Base-by-base conservation (phyloP, 495 filamentous ascomycete species). In the Lentithecium fluviatile region DNA sequence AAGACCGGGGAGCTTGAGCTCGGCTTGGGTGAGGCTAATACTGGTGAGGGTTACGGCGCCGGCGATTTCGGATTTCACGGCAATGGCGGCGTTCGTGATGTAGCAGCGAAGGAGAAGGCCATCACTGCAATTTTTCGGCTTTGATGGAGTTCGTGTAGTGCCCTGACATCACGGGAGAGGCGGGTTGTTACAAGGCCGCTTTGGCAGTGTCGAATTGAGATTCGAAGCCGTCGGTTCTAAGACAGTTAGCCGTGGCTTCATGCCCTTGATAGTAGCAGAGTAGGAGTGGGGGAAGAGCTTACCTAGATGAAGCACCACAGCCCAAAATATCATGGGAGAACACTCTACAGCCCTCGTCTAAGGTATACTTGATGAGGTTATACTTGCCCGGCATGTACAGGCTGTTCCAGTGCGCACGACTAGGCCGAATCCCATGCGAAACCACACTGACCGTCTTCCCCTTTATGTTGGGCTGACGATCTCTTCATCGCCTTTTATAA, bases 11-110 rank as follows among this genome's bases (percentile, higher is more conserved):
- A 3, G 4, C 29, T 4, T 20, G 46, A 60, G 65, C 19, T 56
- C 25, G 13, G 29, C 20, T 17, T 71, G n/a, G n/a, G n/a, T 69
- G 19, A 51, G 43, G 51, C 67, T 65, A 42, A 72, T 54, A 52
- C 64, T 71, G 1, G 71, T 75, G 10, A 75, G 56, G 29, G 73
- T 54, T 4, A 72, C 13, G 10, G 64, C 72, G 49, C 74, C 71
- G 12, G 61, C 69, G n/a, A 73, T 40, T 0, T 56, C 47, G 6
- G 69, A 62, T 25, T 56, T 48, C 10, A 52, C 37, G 15, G 59
- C 59, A 7, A 70, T 58, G 20, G 68, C 60, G 13, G 25, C 54
- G 37, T 68, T 61, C 5, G 56, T 62, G 13, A 42, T 54, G 54
- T 60, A 68, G 25, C 50, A 65, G 56, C 65, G 38, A 68, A 68